phyloP scores from a whole-genome alignment of 768 basidiomycete genomes.

The Boletus rubescentipes region DNA sequence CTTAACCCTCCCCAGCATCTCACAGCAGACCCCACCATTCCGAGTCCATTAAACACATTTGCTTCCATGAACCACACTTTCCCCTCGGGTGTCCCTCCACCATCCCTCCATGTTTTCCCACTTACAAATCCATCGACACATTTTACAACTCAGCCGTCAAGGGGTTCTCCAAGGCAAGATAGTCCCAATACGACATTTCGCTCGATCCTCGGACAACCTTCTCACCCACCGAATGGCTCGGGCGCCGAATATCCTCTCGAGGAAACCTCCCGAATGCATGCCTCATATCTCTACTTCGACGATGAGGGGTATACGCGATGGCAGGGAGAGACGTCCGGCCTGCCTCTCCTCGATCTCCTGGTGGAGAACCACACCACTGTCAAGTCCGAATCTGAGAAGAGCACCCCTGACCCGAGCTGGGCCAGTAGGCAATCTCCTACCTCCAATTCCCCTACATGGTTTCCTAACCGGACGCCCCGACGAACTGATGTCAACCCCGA shows the following conservation, averaged over 20 bases:
- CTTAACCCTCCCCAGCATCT: constrained; percentile 35
- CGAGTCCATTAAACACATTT: constrained; percentile 38
- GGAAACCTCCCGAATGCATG: constrained; percentile 62
- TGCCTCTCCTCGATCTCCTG: constrained; percentile 83
- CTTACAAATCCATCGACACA: constrained; percentile 80
- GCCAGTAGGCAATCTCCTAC: constrained; percentile 34
- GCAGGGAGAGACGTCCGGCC: constrained; percentile 92
- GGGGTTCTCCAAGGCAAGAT: constrained; percentile 43
- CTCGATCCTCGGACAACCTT: constrained; percentile 38
- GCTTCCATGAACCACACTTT: constrained; percentile 41
- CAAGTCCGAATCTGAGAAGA: constrained; percentile 34
- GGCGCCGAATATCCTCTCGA: constrained; percentile 48
- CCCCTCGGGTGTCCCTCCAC: constrained; percentile 69
- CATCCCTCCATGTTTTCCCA: constrained; percentile 73
- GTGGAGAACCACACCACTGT: constrained; percentile 63
- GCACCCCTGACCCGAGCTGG: constrained; percentile 27
- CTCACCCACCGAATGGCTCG: constrained; percentile 25
- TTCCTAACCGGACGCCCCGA: constrained; percentile 76
- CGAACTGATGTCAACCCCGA: constrained; percentile 84
- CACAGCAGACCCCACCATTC: constrained; percentile 31
- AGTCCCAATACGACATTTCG: constrained; percentile 45
- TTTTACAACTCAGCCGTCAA: constrained; percentile 52
- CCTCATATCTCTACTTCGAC: constrained; percentile 83
- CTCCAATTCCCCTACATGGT: constrained; percentile 57
- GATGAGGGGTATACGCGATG: constrained; percentile 86